Evolutionary conservation across 768 basidiomycete species (phyloP), one percentile per base, ranked within the genome.

Genomic region (Leucosporidium yakuticum): DNA sequence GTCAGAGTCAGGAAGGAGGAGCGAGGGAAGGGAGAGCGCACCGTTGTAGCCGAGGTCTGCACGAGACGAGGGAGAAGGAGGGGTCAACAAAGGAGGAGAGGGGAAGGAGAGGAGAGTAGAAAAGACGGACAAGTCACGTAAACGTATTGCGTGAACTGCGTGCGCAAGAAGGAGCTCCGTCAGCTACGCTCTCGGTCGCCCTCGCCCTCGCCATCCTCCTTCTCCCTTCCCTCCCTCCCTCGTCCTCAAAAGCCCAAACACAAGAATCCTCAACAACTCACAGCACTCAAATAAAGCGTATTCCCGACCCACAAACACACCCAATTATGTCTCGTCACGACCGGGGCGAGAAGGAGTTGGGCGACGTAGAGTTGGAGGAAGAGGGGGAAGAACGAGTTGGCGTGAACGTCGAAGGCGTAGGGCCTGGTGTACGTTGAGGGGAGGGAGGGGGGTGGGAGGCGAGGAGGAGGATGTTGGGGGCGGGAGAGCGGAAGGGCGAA

Each of bases 371-470:
- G 84, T 15, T 89, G 88, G 67, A 96, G 84, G 80, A 90, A 95
- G 67, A 93, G 81, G 25, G 93, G 93, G 79, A 97, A 95, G 83
- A 97, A 98, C 4, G 92, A 88, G 75, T 98, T 97, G 67, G 89
- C 94, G 79, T 96, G 93, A 21, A 97, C 89, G 78, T 98, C 95
- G 75, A 98, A 95, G 19, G 90, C 91, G 79, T 96, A 98, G 6
- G 88, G 89, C 90, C 73, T 74, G 62, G 2, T 55, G 85, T 2
- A 15, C 2, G 39, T 44, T 36, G 34, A 12, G 34, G 12, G 34
- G 34, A 36, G 12, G 34, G 34, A 5, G 12, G 34, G 12, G 34
- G 12, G 34, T 36, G 34, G 5, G 34, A 36, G 34, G 34, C 12
- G 34, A 36, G 34, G 12, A 12, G 12, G 34, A 12, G 12, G 34